A percentile compares a stretch with the other conserved stretches of the same genome.
Evolutionary conservation across 148 eudicot species (phyloP).

Genomic region (Fagopyrum tataricum): DNA sequence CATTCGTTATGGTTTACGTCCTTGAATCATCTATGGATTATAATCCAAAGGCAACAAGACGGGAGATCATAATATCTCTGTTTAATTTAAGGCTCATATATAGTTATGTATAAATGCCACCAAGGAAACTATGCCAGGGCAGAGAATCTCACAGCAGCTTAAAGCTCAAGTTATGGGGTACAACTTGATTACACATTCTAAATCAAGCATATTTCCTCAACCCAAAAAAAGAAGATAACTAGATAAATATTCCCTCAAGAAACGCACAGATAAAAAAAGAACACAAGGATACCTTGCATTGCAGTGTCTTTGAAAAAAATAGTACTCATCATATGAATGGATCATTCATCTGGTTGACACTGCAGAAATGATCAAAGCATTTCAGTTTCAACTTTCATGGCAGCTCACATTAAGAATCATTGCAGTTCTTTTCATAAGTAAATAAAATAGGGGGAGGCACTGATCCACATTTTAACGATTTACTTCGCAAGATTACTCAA

Average conservation of each 20-base stretch:
- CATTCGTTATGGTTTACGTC: neutral
- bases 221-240: neutral
- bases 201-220: neutral
- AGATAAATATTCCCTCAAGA: slow-evolving; percentile 4
- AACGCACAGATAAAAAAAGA: slow-evolving; percentile 5
- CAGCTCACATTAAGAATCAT: neutral
- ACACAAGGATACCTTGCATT: neutral
- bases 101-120: too few relatives aligned
- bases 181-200: neutral
- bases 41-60: neutral
- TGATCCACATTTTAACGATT: neutral
- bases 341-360: slow-evolving; percentile 8
- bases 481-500: neutral
- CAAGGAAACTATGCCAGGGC: too few relatives aligned
- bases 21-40: neutral
- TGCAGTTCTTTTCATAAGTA: neutral
- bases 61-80: neutral
- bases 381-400: too few relatives aligned
- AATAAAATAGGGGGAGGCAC: neutral
- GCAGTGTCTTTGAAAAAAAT: neutral
- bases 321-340: neutral
- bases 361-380: neutral
- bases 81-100: neutral
- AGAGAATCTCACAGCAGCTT: too few relatives aligned
- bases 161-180: neutral